Evolutionary conservation across 257 asterid genomes (phyloP), one percentile per base, ranked within the genome.

Genomic region (Vinca minor): DNA sequence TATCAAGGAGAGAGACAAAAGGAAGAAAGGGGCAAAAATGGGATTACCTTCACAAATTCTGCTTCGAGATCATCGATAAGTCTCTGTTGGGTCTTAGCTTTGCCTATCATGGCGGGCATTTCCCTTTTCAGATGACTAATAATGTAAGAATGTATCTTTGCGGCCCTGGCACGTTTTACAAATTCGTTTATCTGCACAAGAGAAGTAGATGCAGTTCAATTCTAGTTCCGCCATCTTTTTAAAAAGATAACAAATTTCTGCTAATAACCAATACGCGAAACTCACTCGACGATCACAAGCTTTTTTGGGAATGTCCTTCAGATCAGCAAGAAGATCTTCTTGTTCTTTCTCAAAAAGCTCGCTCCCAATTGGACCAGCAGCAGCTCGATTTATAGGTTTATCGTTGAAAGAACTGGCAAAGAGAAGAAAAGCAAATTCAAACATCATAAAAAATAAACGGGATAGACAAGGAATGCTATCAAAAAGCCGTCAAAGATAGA

Each of bases 101-200:
- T 92, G 64, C 98, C 98, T 83, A 92, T 87, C 96, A 92, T 85
- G 36, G 93, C 91, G 69, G 98, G 98, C 98, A 92, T 92, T 72
- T 89, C 95, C 73, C 75, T 85, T 76, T 72, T 92, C 41, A 92
- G 77, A 81, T 92, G 98, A 64, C 96, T 71, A 23, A 92, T 87
- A 4, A 92, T 89, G 77, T 82, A 92, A 69, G 96, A 86, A 76
- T 92, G 98, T 65, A 89, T 89, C 78, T 92, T 92, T 48, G 95
- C 98, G 58, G 96, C 95, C 83, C 96, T 79, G 25, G 96, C 91
- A 26, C 98, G 96, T 77, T 92, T 92, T 12, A 89, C 96, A 68
- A 87, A 92, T 76, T 89, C 98, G 47, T 92, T 89, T 70, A 92
- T 89, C 96, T 92, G 89, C 74, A 75, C 15, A 7, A 21, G 59